Conservation (phyloP, 1,284 basidiomycete genomes). For the Apiotrichum brassicae region DNA sequence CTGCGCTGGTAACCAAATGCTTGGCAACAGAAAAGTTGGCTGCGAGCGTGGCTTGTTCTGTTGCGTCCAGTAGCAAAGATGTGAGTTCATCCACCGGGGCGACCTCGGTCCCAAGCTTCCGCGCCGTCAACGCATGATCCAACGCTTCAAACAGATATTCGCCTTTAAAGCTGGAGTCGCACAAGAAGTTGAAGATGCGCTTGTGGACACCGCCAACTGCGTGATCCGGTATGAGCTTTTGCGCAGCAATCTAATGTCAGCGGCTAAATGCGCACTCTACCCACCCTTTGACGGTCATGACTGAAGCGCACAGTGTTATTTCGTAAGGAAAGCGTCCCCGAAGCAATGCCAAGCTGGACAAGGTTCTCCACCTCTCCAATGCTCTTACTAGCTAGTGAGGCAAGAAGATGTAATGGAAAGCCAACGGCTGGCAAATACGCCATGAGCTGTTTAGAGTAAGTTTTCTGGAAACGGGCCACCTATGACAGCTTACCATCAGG, state of each 20-base stretch:
- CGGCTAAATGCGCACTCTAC: neutral
- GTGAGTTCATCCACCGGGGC: slow-evolving; percentile 13
- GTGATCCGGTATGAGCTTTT: slow-evolving; percentile 18
- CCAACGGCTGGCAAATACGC: slow-evolving; percentile 29
- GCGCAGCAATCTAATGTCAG: slow-evolving; percentile 27
- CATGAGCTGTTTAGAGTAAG: slow-evolving; percentile 19
- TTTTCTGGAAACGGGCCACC: neutral
- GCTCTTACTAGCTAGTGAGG: neutral
- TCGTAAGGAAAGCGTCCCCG: slow-evolving; percentile 12
- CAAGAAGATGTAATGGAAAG: slow-evolving; percentile 3
- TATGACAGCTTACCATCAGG: slow-evolving; percentile 23
- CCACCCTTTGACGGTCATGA: slow-evolving; percentile 35
- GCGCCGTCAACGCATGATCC: slow-evolving; percentile 26
- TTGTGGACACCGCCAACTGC: slow-evolving; percentile 18
- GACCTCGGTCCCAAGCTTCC: slow-evolving; percentile 4
- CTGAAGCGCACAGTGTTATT: slow-evolving; percentile 24
- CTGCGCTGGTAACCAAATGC: slow-evolving; percentile 16
- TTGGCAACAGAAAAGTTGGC: slow-evolving; percentile 22
- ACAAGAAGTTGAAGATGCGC: slow-evolving; percentile 22
- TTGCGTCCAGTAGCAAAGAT: slow-evolving; percentile 20
- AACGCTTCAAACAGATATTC: slow-evolving; percentile 34
- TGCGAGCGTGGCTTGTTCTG: slow-evolving; percentile 12
- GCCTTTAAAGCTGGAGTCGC: slow-evolving; percentile 7
- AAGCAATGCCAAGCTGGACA: slow-evolving; percentile 10
- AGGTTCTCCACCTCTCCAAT: slow-evolving; percentile 11